Conservation (phyloP, 208 protist species). For the Lotmaria passim region DNA sequence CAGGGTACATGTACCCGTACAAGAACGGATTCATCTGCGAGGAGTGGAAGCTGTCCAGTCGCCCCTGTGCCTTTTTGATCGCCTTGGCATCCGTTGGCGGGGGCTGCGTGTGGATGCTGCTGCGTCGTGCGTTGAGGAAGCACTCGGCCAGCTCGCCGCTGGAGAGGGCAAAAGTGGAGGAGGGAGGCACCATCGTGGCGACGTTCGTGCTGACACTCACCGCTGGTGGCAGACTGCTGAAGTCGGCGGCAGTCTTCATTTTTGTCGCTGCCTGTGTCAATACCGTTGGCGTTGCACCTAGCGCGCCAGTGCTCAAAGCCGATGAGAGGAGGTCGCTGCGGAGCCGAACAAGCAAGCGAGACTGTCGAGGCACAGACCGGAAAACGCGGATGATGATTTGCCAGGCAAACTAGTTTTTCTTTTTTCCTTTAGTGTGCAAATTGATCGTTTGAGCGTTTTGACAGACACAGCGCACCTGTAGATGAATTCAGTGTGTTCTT, state of each 20-base stretch:
- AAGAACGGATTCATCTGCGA: conserved; percentile 77
- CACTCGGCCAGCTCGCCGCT: conserved; percentile 58
- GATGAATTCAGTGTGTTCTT: no score
- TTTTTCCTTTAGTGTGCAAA: no score
- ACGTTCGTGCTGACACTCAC: conserved; percentile 65
- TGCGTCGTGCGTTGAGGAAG: conserved; percentile 64
- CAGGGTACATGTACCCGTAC: conserved; percentile 74
- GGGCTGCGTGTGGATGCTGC: conserved; percentile 72
- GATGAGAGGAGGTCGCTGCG: no score
- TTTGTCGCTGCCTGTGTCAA: no score
- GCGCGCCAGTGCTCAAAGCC: no score
- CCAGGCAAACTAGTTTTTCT: no score
- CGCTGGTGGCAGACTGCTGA: conserved; percentile 22
- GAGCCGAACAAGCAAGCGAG: no score
- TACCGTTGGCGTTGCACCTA: no score
- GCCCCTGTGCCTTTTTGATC: conserved; percentile 68
- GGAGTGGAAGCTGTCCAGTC: conserved; percentile 64
- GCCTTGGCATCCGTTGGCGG: conserved; percentile 50
- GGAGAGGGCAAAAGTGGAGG: conserved; percentile 33
- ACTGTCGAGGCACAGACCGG: no score
- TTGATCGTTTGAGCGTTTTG: no score
- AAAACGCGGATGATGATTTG: no score
- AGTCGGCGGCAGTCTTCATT: conserved; percentile 31
- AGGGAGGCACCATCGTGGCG: conserved; percentile 23
- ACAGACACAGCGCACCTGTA: no score